Conservation (phyloP, 108 stramenopile species). For the Fistulifera pelliculosa region DNA sequence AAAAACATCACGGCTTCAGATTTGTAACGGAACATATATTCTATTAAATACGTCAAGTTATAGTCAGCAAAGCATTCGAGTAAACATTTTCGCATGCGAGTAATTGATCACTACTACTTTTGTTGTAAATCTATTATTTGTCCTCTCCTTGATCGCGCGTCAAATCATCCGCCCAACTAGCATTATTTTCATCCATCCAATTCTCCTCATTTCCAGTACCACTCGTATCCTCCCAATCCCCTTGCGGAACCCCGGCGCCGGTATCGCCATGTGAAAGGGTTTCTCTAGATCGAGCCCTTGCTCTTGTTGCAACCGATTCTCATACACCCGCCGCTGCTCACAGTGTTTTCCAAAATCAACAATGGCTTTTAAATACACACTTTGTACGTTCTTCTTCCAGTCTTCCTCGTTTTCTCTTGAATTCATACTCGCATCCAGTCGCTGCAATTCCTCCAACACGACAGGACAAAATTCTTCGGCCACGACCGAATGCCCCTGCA, state of each 20-base stretch:
- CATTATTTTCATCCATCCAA: not conserved
- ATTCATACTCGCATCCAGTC: not conserved
- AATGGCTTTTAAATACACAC: conserved; percentile 23
- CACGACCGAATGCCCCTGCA: conserved; percentile 9
- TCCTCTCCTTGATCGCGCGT: conserved; percentile 2
- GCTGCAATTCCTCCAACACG: not conserved
- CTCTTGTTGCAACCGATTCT: conserved; percentile 18
- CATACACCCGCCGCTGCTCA: conserved; percentile 19
- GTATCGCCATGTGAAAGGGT: not conserved
- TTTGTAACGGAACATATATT: no score
- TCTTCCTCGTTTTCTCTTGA: no score
- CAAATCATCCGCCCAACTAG: conserved; percentile 5
- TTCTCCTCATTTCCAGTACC: not conserved
- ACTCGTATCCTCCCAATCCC: not conserved
- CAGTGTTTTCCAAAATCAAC: conserved; percentile 24
- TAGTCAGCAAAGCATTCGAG: no score
- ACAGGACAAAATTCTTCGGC: not conserved
- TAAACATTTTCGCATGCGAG: no score
- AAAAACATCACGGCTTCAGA: no score
- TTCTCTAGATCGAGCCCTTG: not conserved
- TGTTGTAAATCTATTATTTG: not conserved
- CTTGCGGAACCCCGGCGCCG: conserved; percentile 2
- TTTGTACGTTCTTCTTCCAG: not conserved
- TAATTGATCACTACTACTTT: no score
- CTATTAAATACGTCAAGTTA: no score